Conservation (phyloP, 371 early-diverging fungal species). For the Mucor racemosus region DNA sequence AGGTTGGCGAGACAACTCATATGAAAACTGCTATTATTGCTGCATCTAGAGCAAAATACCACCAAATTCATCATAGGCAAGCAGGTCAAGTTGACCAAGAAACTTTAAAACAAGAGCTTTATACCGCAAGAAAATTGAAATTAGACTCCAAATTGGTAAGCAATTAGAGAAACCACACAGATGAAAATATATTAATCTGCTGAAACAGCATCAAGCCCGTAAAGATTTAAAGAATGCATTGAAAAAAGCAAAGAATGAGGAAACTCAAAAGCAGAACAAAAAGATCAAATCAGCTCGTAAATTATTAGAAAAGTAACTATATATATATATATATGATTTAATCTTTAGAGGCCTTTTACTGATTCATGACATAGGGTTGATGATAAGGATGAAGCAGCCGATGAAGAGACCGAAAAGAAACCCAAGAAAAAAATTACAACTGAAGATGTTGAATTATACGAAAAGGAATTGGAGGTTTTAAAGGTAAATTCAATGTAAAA, state of each 20-base stretch:
- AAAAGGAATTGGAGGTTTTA: slow-evolving; percentile 39
- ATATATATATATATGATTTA: no score
- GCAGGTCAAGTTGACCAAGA: slow-evolving; percentile 4
- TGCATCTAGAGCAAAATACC: slow-evolving; percentile 33
- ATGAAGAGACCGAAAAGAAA: slow-evolving; percentile 6
- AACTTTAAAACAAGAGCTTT: slow-evolving; percentile 20
- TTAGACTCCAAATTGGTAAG: slow-evolving; percentile 44
- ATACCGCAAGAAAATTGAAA: slow-evolving; percentile 33
- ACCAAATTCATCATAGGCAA: slow-evolving; percentile 17
- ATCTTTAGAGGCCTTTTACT: neutral
- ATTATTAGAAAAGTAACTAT: slow-evolving; percentile 19
- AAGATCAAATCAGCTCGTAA: slow-evolving; percentile 33
- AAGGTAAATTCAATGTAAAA: slow-evolving; percentile 28
- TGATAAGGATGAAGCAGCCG: neutral
- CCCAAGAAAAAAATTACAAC: slow-evolving; percentile 21
- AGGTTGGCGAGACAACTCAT: slow-evolving; percentile 35
- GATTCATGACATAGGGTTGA: neutral
- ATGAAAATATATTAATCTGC: neutral
- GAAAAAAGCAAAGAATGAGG: slow-evolving; percentile 41
- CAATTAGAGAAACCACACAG: neutral
- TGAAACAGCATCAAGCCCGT: slow-evolving; percentile 39
- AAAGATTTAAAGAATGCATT: slow-evolving; percentile 37
- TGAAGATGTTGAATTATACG: slow-evolving; percentile 33
- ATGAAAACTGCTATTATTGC: slow-evolving; percentile 29
- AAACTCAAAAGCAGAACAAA: slow-evolving; percentile 43